Evolutionary conservation across 176 grass and related monocot genomes (phyloP).

Genomic region (Tuctoria greenei): DNA sequence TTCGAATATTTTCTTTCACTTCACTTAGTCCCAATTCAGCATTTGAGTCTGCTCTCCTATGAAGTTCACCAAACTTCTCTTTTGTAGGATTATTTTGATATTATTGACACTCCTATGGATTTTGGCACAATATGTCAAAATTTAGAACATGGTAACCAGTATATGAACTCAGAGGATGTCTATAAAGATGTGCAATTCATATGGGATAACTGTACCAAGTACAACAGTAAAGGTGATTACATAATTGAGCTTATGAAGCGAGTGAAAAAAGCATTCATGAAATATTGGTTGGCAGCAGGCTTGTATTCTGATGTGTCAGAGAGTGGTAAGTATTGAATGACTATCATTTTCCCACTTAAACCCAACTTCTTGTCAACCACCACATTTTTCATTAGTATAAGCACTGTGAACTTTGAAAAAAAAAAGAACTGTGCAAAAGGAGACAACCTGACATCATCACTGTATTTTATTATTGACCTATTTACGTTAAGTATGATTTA

Average conservation of each 20-base stretch:
- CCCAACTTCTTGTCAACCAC: background rate
- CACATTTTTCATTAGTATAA: background rate
- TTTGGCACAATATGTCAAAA: slow-evolving; percentile 94
- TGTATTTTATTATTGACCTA: slow-evolving; percentile 20
- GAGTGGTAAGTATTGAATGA: slow-evolving; percentile 44
- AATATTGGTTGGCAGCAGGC: slow-evolving; percentile 82
- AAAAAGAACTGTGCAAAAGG: background rate
- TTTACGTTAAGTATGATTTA: slow-evolving; percentile 10
- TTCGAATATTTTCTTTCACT: background rate
- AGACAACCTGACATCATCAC: background rate
- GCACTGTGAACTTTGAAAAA: background rate
- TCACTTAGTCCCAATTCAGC: background rate
- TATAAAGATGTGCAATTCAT: slow-evolving; percentile 89
- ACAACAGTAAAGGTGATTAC: slow-evolving; percentile 98
- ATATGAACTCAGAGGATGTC: slow-evolving; percentile 90
- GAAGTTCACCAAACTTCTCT: background rate
- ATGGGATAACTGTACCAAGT: slow-evolving; percentile 91
- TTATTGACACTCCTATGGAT: slow-evolving; percentile 98
- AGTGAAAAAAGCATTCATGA: slow-evolving; percentile 95
- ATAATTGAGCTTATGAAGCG: slow-evolving; percentile 97
- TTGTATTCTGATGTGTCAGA: slow-evolving; percentile 65
- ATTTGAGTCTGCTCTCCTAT: background rate
- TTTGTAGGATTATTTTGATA: slow-evolving; percentile 91
- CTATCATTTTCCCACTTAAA: slow-evolving; percentile 13
- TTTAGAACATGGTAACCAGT: slow-evolving; percentile 72